A percentile compares a stretch with the other conserved stretches of the same genome.
These are phyloP conservation scores for Solanum dulcamara DNA, from an alignment of 257 asterid genomes.

Conservation along the genomic window DNA sequence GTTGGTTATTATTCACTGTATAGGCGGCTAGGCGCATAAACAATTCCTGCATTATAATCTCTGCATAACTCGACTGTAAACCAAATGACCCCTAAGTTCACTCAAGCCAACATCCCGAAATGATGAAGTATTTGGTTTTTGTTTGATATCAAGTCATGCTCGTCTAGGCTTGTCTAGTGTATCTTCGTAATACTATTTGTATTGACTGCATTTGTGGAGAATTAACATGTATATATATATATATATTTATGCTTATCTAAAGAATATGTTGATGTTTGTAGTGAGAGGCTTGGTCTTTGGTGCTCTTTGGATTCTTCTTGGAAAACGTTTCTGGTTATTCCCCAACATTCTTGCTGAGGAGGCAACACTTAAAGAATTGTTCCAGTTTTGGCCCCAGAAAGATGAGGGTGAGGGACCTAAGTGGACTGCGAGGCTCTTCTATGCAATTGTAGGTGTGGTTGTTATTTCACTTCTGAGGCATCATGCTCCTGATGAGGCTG, in stretches of 20 bases:
- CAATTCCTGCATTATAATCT: not conserved
- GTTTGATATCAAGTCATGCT: not conserved
- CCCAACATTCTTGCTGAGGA: slow-evolving; percentile 99
- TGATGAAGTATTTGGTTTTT: not conserved
- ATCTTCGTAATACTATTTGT: not conserved
- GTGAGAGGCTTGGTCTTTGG: slow-evolving; percentile 87
- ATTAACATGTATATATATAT: not conserved
- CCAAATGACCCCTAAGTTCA: not conserved
- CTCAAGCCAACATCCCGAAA: not conserved
- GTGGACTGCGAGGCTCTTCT: slow-evolving; percentile 93
- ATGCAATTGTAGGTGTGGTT: slow-evolving; percentile 49
- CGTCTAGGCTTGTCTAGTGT: not conserved
- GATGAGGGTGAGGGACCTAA: slow-evolving; percentile 88
- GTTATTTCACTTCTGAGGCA: slow-evolving; percentile 72
- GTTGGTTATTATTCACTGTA: not conserved
- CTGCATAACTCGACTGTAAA: not conserved
- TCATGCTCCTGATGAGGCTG: slow-evolving; percentile 99
- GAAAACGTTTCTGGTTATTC: slow-evolving; percentile 94
- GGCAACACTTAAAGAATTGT: slow-evolving; percentile 89
- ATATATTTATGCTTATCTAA: not conserved
- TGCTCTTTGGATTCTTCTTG: slow-evolving; percentile 62
- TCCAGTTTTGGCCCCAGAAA: slow-evolving; percentile 98
- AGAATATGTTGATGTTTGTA: slow-evolving; percentile 15
- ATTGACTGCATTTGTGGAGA: not conserved
- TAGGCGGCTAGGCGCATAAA: not conserved